phyloP scores from a whole-genome alignment of 768 basidiomycete genomes.

The Termitomyces sp. region DNA sequence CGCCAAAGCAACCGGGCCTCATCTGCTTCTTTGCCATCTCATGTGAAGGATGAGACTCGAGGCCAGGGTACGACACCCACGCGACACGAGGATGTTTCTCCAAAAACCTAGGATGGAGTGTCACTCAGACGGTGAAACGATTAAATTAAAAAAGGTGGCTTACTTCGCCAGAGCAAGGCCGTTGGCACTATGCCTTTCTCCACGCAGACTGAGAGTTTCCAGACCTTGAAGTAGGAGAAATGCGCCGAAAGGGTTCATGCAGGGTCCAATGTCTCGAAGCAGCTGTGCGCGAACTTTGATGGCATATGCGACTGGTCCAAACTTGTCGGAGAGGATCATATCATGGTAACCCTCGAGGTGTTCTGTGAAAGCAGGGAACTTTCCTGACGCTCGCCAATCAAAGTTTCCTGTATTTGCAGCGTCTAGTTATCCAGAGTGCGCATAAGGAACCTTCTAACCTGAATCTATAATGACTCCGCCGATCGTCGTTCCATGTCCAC shows the following conservation, averaged over 20 bases:
- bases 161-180: conserved; percentile 61
- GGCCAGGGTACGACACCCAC: conserved; percentile 80
- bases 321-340: conserved; percentile 57
- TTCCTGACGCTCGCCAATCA: conserved; percentile 63
- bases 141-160: conserved; percentile 1
- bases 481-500: conserved; percentile 76
- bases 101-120: conserved; percentile 37
- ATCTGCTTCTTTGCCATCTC: conserved; percentile 51
- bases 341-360: conserved; percentile 79
- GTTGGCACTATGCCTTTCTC: conserved; percentile 67
- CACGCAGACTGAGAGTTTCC: conserved; percentile 71
- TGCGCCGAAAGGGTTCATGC: conserved; percentile 65
- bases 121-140: conserved; percentile 6
- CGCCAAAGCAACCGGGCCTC: conserved; percentile 54
- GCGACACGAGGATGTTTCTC: conserved; percentile 58
- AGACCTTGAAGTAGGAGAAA: conserved; percentile 77
- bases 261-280: conserved; percentile 63
- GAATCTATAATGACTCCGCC: conserved; percentile 72
- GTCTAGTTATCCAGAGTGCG: conserved; percentile 1
- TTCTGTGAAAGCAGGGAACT: conserved; percentile 70
- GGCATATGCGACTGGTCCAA: conserved; percentile 60
- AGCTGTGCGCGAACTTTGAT: conserved; percentile 59
- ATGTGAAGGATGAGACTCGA: conserved; percentile 57
- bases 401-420: conserved; percentile 46
- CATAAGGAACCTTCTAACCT: conserved; percentile 29